Base-by-base conservation (phyloP, 495 filamentous ascomycete genomes). In the Bacidia rubella region DNA sequence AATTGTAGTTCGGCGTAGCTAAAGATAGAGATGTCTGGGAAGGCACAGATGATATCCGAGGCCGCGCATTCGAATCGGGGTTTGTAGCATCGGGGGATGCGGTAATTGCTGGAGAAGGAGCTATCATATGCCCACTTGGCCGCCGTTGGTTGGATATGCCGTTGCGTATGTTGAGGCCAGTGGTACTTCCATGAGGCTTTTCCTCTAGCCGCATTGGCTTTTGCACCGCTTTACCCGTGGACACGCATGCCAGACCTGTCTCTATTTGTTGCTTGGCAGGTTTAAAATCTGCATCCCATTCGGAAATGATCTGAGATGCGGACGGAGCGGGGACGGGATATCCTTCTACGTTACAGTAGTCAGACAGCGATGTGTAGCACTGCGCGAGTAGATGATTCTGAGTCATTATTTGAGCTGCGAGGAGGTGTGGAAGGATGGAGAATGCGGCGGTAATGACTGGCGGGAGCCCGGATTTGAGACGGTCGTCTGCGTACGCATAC, bases 371-470 rank as follows among this genome's bases (percentile, higher is more conserved):
- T 11, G 90, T 95, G 67, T 97, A 97, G 57, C 86, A 84, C 51
- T 92, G 72, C 0, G 79, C 90, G 2, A 95, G 74, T 23, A 97
- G 71, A 39, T 79, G 77, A 64, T 90, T 92, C 60, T 97, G 90
- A 35, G 87, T 79, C 60, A 84, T 72, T 23, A 95, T 79, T 55
- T 90, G 82, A 35, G 75, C 77, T 26, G 76, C 73, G 2, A 93
- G 73, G 15, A 97, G 66, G 32, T 80, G 77, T n/a, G 87, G 87
- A 19, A 93, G 74, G 17, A 96, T 68, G n/a, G 75, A 83, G 64
- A 89, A 86, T 1, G 83, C 71, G 15, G 86, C 85, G 0, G 72
- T 64, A 42, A 92, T 77, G 12, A 97, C 70, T 1, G 79, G 80
- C 2, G 90, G 90, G 2, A 95, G 78, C 17, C 77, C 79, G 48